Evolutionary conservation across 805 yeast species (phyloP), one percentile per base, ranked within the genome.

Genomic region (Yarrowia sp.): DNA sequence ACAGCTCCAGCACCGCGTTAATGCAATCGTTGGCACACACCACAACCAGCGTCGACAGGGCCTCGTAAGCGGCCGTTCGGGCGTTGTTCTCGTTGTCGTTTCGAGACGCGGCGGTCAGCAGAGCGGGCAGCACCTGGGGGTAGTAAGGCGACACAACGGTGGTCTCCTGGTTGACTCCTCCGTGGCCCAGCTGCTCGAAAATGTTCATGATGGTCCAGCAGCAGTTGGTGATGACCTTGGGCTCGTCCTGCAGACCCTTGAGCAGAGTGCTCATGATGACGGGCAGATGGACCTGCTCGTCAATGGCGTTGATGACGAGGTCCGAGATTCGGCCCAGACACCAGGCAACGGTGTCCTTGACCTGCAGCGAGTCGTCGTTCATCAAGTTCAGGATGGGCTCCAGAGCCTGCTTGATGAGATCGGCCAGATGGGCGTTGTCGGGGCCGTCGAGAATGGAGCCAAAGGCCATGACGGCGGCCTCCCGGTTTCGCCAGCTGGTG

Each of bases 391-490:
- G 82, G 69, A 95, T 89, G 22, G 97, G 92, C 42, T 85, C 85
- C 71, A 95, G 82, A 2, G 98, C 98, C 81, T 91, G 94, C 42
- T 84, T 86, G 71, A 94, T 89, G 67, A 92, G 83, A 8, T 80
- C 79, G 64, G 85, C 85, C 74, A 92, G 82, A 75, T 89, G 89
- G 2, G 84, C 86, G 67, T 86, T 85, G 71, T 90, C 93, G 40
- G 97, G 97, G 22, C 99, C 99, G 74, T 92, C 98, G 74, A 95
- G 83, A 70, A 95, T 91, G 12, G 98, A 92, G 42, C 99, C 99
- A 77, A 95, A 95, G 0, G 99, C 98, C 99, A 95, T 95, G 7
- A 95, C 97, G 1, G 98, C 97, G 35, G 98, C 98, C 80, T 95
- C 99, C 74, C 97, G 88, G 68, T 86, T 80, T 79, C 95, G 86